These are phyloP conservation scores for Aspergillus sparsus DNA, from an alignment of 495 filamentous ascomycete species.

Conservation along the genomic window DNA sequence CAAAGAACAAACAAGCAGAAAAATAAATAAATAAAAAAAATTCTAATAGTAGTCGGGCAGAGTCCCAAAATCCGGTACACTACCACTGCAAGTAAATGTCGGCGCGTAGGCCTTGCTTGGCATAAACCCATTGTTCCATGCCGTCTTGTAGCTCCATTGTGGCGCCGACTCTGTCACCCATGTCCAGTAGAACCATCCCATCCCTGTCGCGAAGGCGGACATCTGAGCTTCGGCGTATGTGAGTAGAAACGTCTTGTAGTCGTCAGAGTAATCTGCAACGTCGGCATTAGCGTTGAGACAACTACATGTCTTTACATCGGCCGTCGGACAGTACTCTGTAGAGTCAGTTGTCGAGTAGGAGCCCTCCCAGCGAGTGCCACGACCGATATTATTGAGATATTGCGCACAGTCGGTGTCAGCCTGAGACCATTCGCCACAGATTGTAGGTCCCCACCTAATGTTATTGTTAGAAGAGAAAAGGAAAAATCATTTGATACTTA, in stretches of 20 bases:
- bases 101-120: conserved; percentile 76
- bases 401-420: conserved; percentile 93
- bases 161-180: conserved; percentile 76
- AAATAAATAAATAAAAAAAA: conserved; percentile 2
- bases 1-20: background rate
- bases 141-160: conserved; percentile 94
- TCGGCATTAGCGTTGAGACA: conserved; percentile 78
- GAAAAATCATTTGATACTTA: conserved; percentile 11
- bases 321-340: conserved; percentile 69
- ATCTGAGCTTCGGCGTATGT: conserved; percentile 97
- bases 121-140: conserved; percentile 79
- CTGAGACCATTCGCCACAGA: conserved; percentile 97
- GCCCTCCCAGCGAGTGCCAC: conserved; percentile 89
- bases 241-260: conserved; percentile 82
- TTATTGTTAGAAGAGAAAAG: conserved; percentile 9
- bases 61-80: conserved; percentile 68
- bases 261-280: conserved; percentile 61
- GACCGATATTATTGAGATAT: conserved; percentile 86
- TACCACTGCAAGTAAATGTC: conserved; percentile 69
- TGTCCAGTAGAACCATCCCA: conserved; percentile 99
- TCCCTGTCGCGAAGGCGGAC: conserved; percentile 82
- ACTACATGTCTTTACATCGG: conserved; percentile 58
- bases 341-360: conserved; percentile 64
- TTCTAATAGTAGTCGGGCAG: conserved; percentile 54
- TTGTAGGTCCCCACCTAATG: conserved; percentile 82